A percentile compares a stretch with the other conserved stretches of the same genome.
These are phyloP conservation scores for Ogataea zsoltii DNA, from an alignment of 805 yeast species.

Conservation along the genomic window DNA sequence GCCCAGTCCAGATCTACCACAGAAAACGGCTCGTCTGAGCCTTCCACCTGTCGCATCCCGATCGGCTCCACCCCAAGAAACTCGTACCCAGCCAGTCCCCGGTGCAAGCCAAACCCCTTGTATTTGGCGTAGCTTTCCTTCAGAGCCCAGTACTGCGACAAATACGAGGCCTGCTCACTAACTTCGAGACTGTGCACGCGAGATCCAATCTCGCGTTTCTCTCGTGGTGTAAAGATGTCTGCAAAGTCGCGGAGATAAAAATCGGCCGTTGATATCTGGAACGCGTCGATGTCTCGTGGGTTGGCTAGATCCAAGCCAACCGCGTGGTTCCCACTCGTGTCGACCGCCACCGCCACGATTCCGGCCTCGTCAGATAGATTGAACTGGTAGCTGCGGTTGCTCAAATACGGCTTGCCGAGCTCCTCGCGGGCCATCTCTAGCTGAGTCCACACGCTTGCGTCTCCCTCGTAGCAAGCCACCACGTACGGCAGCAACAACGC, in stretches of 20 bases:
- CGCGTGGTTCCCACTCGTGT: slow-evolving; percentile 24
- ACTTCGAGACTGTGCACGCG: slow-evolving; percentile 6
- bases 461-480: slow-evolving; percentile 34
- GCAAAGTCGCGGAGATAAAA: slow-evolving; percentile 28
- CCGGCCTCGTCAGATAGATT: slow-evolving; percentile 63
- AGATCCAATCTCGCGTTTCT: slow-evolving; percentile 30
- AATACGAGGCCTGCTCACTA: slow-evolving; percentile 25
- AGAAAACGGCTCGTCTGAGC: neutral
- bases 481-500: slow-evolving; percentile 46
- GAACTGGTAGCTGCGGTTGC: slow-evolving; percentile 40
- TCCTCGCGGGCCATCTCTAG: slow-evolving; percentile 34
- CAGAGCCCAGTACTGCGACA: slow-evolving; percentile 73
- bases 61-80: slow-evolving; percentile 15
- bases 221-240: slow-evolving; percentile 31
- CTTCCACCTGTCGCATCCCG: neutral
- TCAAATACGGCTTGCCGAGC: slow-evolving; percentile 60
- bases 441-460: slow-evolving; percentile 12
- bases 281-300: slow-evolving; percentile 26
- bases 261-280: slow-evolving; percentile 26
- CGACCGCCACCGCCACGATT: slow-evolving; percentile 47
- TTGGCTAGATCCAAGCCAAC: slow-evolving; percentile 53
- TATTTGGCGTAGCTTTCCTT: slow-evolving; percentile 76
- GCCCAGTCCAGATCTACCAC: slow-evolving; percentile 2
- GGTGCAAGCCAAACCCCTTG: slow-evolving; percentile 57
- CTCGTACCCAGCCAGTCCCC: slow-evolving; percentile 28